Evolutionary conservation across 2,329 filamentous ascomycete species (phyloP).

Genomic region (Trichoderma koningii): DNA sequence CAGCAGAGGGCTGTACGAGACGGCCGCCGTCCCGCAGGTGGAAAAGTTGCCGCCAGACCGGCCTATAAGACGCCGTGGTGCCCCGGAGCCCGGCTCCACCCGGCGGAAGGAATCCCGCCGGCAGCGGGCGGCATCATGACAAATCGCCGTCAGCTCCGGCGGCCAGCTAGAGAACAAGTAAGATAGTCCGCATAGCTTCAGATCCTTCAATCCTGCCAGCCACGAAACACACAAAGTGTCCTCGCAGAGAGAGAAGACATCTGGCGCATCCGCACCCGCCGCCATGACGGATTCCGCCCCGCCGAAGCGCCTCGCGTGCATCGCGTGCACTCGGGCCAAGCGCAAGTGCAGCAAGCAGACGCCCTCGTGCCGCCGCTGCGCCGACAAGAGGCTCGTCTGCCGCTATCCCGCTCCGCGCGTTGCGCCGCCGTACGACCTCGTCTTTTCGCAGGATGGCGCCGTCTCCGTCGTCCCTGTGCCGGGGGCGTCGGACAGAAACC

Average conservation of each 20-base stretch:
- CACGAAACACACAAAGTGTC: too few species aligned
- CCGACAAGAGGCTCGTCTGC: slow-evolving; percentile 3
- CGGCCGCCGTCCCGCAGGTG: slow-evolving; percentile 1
- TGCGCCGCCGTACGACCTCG: slow-evolving; percentile 20
- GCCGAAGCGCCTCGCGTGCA: slow-evolving; percentile 13
- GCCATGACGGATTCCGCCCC: slow-evolving; percentile 20
- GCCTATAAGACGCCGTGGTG: neutral
- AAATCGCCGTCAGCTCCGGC: neutral
- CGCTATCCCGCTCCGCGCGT: slow-evolving; percentile 22
- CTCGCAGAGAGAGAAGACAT: too few species aligned
- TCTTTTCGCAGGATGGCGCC: slow-evolving; percentile 17
- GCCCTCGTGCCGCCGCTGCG: slow-evolving; percentile 13
- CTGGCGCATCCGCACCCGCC: neutral
- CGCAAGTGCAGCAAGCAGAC: slow-evolving; percentile 24
- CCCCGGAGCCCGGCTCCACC: slow-evolving; percentile 13
- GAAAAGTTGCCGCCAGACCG: slow-evolving; percentile 14
- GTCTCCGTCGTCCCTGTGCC: slow-evolving; percentile 7
- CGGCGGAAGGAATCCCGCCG: slow-evolving; percentile 20
- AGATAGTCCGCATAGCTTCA: neutral
- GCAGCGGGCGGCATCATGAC: neutral
- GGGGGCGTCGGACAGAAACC: neutral
- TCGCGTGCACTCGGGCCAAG: slow-evolving; percentile 19
- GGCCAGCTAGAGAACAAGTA: neutral
- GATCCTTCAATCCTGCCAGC: neutral
- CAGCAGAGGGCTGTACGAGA: neutral